Evolutionary conservation across 1,284 basidiomycete genomes (phyloP).

Genomic region (Rhodotorula sp.): DNA sequence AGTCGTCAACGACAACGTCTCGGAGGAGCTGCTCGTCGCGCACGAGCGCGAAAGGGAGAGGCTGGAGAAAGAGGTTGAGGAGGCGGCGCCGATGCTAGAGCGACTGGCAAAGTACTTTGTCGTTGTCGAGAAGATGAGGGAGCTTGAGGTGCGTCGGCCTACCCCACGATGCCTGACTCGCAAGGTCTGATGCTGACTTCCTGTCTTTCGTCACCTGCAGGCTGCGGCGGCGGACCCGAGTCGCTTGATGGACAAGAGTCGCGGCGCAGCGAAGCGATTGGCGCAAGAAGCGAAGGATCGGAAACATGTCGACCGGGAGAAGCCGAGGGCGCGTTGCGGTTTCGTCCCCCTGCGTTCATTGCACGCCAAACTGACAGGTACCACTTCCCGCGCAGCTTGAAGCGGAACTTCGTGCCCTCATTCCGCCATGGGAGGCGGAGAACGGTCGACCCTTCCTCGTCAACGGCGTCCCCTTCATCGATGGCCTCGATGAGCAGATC

Average conservation of each 20-base stretch:
- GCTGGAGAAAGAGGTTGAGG: constrained; percentile 73
- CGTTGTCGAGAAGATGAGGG: constrained; percentile 85
- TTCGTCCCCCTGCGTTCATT: no score
- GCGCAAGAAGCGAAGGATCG: constrained; percentile 96
- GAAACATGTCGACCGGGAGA: constrained; percentile 89
- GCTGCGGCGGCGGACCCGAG: constrained; percentile 74
- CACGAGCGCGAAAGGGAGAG: constrained; percentile 84
- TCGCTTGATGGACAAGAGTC: constrained; percentile 68
- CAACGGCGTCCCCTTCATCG: constrained; percentile 77
- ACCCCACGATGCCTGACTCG: not conserved
- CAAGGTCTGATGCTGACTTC: not conserved
- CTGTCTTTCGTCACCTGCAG: constrained; percentile 9
- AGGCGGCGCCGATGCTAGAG: constrained; percentile 72
- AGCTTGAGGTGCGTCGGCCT: constrained; percentile 59
- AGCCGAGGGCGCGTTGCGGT: constrained; percentile 69
- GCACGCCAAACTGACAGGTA: not conserved
- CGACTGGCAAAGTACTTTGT: constrained; percentile 84
- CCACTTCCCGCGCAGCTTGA: constrained; percentile 63
- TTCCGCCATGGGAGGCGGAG: constrained; percentile 85
- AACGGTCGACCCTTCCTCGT: constrained; percentile 76
- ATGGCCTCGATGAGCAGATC: constrained; percentile 68
- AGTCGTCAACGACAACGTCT: constrained; percentile 67
- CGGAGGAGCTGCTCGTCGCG: constrained; percentile 78
- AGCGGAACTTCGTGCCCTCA: constrained; percentile 71
- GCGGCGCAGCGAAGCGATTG: constrained; percentile 58